These are phyloP conservation scores for Clarireedia homoeocarpa DNA, from an alignment of 2,329 filamentous ascomycete genomes.

Conservation along the genomic window DNA sequence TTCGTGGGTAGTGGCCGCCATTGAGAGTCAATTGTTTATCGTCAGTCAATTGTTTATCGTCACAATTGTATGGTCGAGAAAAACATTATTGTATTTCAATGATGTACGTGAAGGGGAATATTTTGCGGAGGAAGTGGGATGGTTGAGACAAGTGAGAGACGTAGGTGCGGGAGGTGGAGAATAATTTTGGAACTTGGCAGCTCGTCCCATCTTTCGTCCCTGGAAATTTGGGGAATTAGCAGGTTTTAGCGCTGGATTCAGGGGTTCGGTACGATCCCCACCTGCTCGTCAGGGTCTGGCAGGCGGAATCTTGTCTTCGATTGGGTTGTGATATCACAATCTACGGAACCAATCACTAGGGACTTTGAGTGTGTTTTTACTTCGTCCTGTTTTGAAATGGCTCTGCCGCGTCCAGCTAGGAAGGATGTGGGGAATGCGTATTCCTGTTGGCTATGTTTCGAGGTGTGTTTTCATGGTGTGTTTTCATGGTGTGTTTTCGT, in stretches of 20 bases:
- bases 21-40: background rate
- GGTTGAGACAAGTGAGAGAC: background rate
- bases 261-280: background rate
- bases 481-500: background rate
- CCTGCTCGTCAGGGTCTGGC: background rate
- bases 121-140: background rate
- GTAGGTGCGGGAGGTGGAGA: background rate
- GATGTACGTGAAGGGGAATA: background rate
- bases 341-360: background rate
- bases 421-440: no score
- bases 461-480: background rate
- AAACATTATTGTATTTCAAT: background rate
- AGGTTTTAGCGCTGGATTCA: background rate
- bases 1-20: conserved; percentile 16
- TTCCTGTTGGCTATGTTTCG: no score
- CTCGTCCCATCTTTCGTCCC: background rate
- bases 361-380: no score
- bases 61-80: background rate
- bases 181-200: background rate
- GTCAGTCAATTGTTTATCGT: background rate
- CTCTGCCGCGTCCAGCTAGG: no score
- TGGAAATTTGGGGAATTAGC: background rate
- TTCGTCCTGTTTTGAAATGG: no score
- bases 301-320: background rate
- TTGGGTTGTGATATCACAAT: background rate